These are phyloP conservation scores for Malassezia caprae DNA, from an alignment of 1,284 basidiomycete genomes.

Conservation along the genomic window DNA sequence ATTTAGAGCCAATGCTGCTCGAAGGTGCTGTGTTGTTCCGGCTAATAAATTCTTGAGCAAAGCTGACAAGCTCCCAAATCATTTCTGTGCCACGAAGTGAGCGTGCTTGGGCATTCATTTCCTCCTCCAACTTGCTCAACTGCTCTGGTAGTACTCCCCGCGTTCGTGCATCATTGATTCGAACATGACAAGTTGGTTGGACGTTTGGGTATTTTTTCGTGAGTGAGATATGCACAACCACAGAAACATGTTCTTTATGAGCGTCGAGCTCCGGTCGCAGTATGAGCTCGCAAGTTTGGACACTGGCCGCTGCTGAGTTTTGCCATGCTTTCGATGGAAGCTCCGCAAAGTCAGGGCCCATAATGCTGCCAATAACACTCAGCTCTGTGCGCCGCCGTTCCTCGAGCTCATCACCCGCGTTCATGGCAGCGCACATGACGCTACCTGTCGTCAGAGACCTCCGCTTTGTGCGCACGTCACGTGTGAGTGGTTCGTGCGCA, in stretches of 20 bases:
- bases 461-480: not conserved
- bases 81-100: conserved; percentile 43
- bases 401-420: conserved; percentile 23
- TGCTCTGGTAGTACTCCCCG: conserved; percentile 23
- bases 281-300: conserved; percentile 30
- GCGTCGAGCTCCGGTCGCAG: conserved; percentile 34
- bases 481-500: conserved; percentile 12
- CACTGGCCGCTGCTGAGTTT: conserved; percentile 20
- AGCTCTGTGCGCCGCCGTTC: conserved; percentile 37
- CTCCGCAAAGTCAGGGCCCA: conserved; percentile 30
- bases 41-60: conserved; percentile 39
- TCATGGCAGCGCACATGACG: not conserved
- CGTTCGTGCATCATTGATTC: conserved; percentile 23
- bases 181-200: conserved; percentile 26
- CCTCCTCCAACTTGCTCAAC: conserved; percentile 20
- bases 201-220: conserved; percentile 39
- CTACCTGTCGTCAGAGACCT: not conserved
- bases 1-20: conserved; percentile 19
- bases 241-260: conserved; percentile 27
- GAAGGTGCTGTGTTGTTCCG: conserved; percentile 23
- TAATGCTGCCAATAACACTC: conserved; percentile 36
- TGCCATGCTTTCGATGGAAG: conserved; percentile 31
- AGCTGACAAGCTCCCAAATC: conserved; percentile 46
- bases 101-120: conserved; percentile 28
- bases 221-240: conserved; percentile 27